Evolutionary conservation across 1,284 basidiomycete species (phyloP).

Genomic region (Ceratobasidium sp.): DNA sequence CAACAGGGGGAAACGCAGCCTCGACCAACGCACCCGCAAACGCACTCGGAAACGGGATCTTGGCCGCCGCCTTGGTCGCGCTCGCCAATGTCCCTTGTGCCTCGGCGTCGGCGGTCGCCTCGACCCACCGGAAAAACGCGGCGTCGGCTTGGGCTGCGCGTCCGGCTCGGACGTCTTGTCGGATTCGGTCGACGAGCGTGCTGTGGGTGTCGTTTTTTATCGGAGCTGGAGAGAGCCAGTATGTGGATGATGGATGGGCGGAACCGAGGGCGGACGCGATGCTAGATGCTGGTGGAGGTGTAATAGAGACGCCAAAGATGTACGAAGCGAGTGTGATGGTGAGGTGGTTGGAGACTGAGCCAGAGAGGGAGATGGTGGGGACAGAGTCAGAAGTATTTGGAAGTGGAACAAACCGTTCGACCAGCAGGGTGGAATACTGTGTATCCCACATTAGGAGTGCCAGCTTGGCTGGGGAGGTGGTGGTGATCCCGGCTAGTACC

Average conservation of each 20-base stretch:
- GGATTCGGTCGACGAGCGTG: slow-evolving; percentile 35
- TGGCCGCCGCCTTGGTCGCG: slow-evolving; percentile 31
- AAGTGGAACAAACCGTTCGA: slow-evolving; percentile 29
- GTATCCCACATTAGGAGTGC: slow-evolving; percentile 44
- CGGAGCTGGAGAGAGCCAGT: slow-evolving; percentile 15
- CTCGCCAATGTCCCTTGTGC: slow-evolving; percentile 25
- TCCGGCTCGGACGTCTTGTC: slow-evolving; percentile 28
- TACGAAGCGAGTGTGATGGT: background rate
- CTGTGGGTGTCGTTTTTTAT: slow-evolving; percentile 6
- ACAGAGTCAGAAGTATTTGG: slow-evolving; percentile 14
- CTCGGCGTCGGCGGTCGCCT: slow-evolving; percentile 12
- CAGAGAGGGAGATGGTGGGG: background rate
- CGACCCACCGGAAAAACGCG: slow-evolving; percentile 42
- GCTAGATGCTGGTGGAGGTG: slow-evolving; percentile 24
- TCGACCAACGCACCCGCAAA: slow-evolving; percentile 32
- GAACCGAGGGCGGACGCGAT: slow-evolving; percentile 15
- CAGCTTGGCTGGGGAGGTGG: slow-evolving; percentile 18
- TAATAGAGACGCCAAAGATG: slow-evolving; percentile 5
- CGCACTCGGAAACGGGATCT: slow-evolving; percentile 42
- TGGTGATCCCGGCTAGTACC: slow-evolving; percentile 15
- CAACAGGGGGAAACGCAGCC: slow-evolving; percentile 21
- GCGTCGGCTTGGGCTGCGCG: slow-evolving; percentile 36
- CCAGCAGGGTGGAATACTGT: slow-evolving; percentile 42
- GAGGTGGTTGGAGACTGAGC: slow-evolving; percentile 12
- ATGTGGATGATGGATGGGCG: background rate